These are phyloP conservation scores for Ettlia oleoabundans DNA, from an alignment of 139 green algal species.

Conservation along the genomic window DNA sequence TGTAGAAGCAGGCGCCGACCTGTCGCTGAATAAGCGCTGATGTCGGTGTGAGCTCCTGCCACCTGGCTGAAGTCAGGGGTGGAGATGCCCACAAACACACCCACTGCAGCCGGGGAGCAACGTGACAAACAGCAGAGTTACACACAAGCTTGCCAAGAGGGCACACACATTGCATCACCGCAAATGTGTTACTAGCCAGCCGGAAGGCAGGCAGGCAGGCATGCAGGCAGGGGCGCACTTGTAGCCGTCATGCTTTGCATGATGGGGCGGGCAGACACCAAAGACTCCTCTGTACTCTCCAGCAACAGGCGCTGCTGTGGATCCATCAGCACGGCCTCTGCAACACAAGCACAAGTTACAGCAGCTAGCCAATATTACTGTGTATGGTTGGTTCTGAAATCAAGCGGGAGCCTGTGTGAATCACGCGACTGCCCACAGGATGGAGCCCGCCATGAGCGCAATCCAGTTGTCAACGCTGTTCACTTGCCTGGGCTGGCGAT, in stretches of 20 bases:
- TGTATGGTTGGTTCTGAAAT: too few relatives aligned
- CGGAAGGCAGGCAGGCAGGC: slow-evolving; percentile 47
- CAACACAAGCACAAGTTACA: background rate
- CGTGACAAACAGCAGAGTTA: background rate
- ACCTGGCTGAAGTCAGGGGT: slow-evolving; percentile 15
- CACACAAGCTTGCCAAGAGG: slow-evolving; percentile 53
- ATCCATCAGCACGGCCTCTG: slow-evolving; percentile 77
- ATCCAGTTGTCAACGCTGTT: too few relatives aligned
- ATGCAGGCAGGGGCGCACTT: slow-evolving; percentile 65
- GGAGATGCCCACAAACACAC: slow-evolving; percentile 76
- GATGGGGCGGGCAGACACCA: slow-evolving; percentile 15
- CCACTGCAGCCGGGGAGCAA: background rate
- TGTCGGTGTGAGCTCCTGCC: slow-evolving; percentile 1
- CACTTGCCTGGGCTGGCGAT: slow-evolving; percentile 11
- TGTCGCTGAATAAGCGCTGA: slow-evolving; percentile 11
- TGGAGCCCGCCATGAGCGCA: too few relatives aligned
- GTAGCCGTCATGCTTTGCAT: slow-evolving; percentile 55
- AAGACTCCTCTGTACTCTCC: slow-evolving; percentile 52
- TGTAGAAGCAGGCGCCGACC: background rate
- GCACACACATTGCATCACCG: slow-evolving; percentile 25
- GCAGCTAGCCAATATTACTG: background rate
- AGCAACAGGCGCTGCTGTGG: slow-evolving; percentile 87
- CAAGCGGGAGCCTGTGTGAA: too few relatives aligned
- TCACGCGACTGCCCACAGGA: too few relatives aligned
- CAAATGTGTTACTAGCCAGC: too few relatives aligned